phyloP scores from a whole-genome alignment of 2,329 filamentous ascomycete species.

The Venturia nashicola region DNA sequence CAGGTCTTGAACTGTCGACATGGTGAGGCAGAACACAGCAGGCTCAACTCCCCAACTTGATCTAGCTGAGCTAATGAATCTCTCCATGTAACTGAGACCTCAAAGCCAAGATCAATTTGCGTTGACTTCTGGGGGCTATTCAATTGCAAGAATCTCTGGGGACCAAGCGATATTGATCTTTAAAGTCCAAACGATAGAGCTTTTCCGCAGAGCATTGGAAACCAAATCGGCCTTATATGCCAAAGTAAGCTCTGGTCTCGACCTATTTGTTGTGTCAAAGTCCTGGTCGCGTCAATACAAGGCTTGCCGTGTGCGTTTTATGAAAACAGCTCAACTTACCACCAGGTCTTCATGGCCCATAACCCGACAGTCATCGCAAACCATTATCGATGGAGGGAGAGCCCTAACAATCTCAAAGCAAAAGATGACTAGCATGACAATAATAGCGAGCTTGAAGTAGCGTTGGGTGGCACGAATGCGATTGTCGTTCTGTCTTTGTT shows the following conservation, averaged over 20 bases:
- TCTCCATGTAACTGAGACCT: background rate
- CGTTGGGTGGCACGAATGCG: no score
- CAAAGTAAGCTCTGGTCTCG: background rate
- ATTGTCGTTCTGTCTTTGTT: no score
- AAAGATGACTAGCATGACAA: no score
- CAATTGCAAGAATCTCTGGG: background rate
- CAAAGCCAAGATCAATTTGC: background rate
- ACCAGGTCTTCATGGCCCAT: no score
- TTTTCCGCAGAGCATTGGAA: background rate
- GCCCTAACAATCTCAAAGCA: no score
- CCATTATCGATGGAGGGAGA: no score
- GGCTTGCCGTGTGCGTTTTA: background rate
- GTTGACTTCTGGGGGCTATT: background rate
- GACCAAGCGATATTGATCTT: no score
- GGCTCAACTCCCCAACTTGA: background rate
- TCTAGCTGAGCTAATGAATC: background rate
- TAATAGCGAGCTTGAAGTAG: no score
- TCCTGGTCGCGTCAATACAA: background rate
- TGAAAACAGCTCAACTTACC: no score
- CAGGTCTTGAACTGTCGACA: background rate
- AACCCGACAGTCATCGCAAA: no score
- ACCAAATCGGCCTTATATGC: background rate
- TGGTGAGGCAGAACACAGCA: background rate
- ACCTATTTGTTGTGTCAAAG: background rate
- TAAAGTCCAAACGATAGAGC: background rate